Percentiles rank a stretch among this genome's conserved stretches.
These are phyloP conservation scores for Amaranthus palmeri DNA, from an alignment of 148 eudicot species.

Conservation along the genomic window DNA sequence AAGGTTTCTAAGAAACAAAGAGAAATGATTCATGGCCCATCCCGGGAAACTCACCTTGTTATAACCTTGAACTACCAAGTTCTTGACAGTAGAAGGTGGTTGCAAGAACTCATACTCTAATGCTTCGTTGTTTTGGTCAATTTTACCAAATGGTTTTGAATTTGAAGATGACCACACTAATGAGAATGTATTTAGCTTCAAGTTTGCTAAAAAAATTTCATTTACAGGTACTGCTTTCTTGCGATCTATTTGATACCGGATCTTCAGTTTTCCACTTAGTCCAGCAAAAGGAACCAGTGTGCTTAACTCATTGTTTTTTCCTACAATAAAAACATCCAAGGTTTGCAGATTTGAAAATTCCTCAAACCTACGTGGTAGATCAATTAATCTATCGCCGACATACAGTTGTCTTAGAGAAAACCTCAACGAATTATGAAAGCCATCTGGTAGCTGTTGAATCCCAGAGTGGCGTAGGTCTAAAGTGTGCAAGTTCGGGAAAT, in stretches of 20 bases:
- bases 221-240: not conserved
- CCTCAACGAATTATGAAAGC: not conserved
- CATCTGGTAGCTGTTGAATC: not conserved
- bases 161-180: not conserved
- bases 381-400: not conserved
- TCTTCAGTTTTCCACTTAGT: not conserved
- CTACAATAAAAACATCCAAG: constrained; percentile 3
- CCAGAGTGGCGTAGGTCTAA: not conserved
- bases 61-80: not conserved
- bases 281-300: not conserved
- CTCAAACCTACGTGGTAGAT: not conserved
- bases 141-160: no score
- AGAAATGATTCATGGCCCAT: not conserved
- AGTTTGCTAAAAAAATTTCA: not conserved
- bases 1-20: not conserved
- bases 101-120: not conserved
- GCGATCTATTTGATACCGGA: not conserved
- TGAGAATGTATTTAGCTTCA: not conserved
- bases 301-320: constrained; percentile 2
- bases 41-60: not conserved
- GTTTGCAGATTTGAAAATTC: not conserved
- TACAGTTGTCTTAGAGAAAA: not conserved
- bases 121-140: not conserved
- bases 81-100: not conserved
- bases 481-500: constrained; percentile 8